These are phyloP conservation scores for Pseudogymnoascus sp. DNA, from an alignment of 2,329 filamentous ascomycete species.

Conservation along the genomic window DNA sequence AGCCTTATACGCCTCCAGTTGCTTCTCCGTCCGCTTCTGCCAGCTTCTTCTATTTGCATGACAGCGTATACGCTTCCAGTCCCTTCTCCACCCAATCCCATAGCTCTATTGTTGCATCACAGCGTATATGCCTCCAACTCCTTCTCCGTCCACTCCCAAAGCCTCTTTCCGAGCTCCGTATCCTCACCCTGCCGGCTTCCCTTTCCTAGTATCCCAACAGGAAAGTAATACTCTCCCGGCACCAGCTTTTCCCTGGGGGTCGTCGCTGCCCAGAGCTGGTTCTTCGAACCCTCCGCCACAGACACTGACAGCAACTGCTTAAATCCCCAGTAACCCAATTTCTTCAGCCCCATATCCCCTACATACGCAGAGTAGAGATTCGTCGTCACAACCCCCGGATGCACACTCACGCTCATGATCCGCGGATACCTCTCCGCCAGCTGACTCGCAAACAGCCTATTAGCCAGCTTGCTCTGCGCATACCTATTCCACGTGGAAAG, in stretches of 20 bases:
- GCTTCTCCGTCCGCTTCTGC: conserved; percentile 33
- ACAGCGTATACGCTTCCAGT: conserved; percentile 13
- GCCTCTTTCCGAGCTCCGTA: conserved; percentile 26
- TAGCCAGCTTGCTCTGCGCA: conserved; percentile 41
- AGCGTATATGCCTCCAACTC: conserved; percentile 15
- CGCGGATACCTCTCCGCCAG: conserved; percentile 33
- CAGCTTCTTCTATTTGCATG: conserved; percentile 22
- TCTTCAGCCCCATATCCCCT: conserved; percentile 14
- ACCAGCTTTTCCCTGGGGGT: conserved; percentile 23
- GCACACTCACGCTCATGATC: conserved; percentile 32
- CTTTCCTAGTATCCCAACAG: conserved; percentile 25
- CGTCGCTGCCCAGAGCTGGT: conserved; percentile 35
- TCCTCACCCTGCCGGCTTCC: conserved; percentile 21
- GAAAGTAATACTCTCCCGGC: conserved; percentile 31
- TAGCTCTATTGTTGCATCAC: conserved; percentile 17
- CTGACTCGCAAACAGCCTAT: conserved; percentile 36
- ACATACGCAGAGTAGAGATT: conserved; percentile 11
- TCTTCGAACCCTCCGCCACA: conserved; percentile 32
- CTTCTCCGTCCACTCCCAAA: conserved; percentile 35
- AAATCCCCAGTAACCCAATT: not conserved
- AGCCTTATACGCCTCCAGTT: conserved; percentile 14
- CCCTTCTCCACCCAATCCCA: conserved; percentile 33
- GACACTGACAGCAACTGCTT: conserved; percentile 16
- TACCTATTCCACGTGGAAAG: conserved; percentile 28
- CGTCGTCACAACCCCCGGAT: conserved; percentile 33